Percentiles rank a stretch among this genome's conserved stretches.
These are phyloP conservation scores for Jackrogersella multiformis DNA, from an alignment of 495 filamentous ascomycete genomes.

Conservation along the genomic window DNA sequence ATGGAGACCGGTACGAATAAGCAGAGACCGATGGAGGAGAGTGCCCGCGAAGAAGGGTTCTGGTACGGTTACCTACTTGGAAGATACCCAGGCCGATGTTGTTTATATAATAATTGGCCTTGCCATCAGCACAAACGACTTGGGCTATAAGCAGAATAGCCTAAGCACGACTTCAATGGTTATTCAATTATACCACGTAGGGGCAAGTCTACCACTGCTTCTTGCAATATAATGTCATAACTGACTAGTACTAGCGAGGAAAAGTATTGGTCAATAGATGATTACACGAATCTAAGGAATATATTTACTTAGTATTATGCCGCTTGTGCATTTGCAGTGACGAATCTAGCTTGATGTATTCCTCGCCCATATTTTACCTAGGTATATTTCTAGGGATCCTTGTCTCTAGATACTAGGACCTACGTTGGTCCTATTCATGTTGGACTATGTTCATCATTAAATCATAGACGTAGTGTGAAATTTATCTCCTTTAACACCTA, in stretches of 20 bases:
- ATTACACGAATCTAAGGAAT: background rate
- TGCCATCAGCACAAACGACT: background rate
- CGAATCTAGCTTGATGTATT: background rate
- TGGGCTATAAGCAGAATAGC: background rate
- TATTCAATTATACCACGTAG: conserved; percentile 7
- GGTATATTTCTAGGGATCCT: background rate
- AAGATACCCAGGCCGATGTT: conserved; percentile 7
- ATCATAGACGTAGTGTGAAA: too few relatives aligned
- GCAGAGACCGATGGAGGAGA: background rate
- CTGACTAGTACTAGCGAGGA: conserved; percentile 1
- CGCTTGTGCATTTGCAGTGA: background rate
- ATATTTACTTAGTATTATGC: background rate
- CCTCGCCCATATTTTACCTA: background rate
- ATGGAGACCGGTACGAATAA: background rate
- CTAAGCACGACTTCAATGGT: background rate
- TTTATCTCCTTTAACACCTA: too few relatives aligned
- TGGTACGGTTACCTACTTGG: background rate
- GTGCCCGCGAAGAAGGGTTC: background rate
- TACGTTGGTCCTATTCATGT: background rate
- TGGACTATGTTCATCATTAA: background rate
- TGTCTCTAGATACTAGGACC: background rate
- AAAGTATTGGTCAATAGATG: conserved; percentile 1
- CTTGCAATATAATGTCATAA: background rate
- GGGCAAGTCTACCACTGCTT: conserved; percentile 15
- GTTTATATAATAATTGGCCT: background rate